A percentile compares a stretch with the other conserved stretches of the same genome.
phyloP scores from a whole-genome alignment of 2,329 filamentous ascomycete genomes.

The Penicillium sp. region DNA sequence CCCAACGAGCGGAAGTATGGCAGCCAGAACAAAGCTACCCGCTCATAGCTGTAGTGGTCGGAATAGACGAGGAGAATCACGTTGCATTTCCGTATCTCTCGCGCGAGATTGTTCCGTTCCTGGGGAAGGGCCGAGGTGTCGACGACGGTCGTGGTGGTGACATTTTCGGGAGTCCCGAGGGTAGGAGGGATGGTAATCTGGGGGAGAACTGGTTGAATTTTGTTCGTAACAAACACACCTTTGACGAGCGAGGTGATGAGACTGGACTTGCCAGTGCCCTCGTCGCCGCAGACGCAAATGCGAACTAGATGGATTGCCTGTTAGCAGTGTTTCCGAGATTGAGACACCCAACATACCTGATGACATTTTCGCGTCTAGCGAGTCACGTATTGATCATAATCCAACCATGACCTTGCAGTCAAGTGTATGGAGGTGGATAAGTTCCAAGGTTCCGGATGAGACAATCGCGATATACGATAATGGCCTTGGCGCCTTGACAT shows the following conservation, averaged over 20 bases:
- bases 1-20: conserved; percentile 95
- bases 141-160: conserved; percentile 88
- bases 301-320: conserved; percentile 59
- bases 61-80: conserved; percentile 96
- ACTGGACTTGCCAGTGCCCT: conserved; percentile 90
- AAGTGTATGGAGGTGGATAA: background rate
- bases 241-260: conserved; percentile 95
- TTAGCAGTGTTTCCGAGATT: background rate
- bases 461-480: conserved; percentile 9
- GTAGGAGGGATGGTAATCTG: conserved; percentile 93
- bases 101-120: conserved; percentile 82
- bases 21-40: conserved; percentile 97
- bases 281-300: conserved; percentile 94
- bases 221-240: conserved; percentile 91
- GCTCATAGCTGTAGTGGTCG: conserved; percentile 98
- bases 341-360: background rate
- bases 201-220: conserved; percentile 90
- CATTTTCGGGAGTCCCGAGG: conserved; percentile 90
- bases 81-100: conserved; percentile 94
- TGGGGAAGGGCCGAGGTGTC: conserved; percentile 95
- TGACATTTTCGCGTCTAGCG: conserved; percentile 9
- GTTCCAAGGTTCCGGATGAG: background rate
- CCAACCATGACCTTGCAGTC: background rate
- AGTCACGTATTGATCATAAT: background rate
- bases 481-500: conserved; percentile 3